phyloP scores from a whole-genome alignment of 179 eudicot species.

The Beta macrorhiza region DNA sequence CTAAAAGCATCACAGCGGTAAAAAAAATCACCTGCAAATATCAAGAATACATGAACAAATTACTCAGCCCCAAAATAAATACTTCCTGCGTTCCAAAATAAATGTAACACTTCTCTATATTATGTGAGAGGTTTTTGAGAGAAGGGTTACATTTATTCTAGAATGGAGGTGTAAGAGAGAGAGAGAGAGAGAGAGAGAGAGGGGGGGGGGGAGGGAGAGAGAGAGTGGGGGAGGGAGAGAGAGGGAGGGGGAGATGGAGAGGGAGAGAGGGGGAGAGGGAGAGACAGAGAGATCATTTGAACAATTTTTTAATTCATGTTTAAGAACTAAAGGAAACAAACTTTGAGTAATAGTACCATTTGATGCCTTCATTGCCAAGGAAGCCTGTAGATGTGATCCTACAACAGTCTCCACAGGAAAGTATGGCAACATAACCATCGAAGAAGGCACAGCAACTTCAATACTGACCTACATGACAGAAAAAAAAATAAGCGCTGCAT shows the following conservation, averaged over 20 bases:
- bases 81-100: no score
- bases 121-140: no score
- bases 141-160: no score
- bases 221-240: no score
- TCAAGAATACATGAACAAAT: slow-evolving; percentile 12
- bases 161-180: no score
- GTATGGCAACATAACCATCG: slow-evolving; percentile 67
- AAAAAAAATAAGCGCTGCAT: slow-evolving; percentile 5
- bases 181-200: no score
- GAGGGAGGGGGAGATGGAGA: no score
- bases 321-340: slow-evolving; percentile 3
- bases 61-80: background rate
- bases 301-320: background rate
- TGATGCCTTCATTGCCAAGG: slow-evolving; percentile 72
- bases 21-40: slow-evolving; percentile 59
- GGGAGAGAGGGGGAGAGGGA: no score
- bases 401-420: slow-evolving; percentile 82
- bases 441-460: slow-evolving; percentile 78
- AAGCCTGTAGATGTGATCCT: slow-evolving; percentile 74
- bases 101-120: no score
- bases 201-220: no score
- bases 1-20: slow-evolving; percentile 78
- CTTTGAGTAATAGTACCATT: slow-evolving; percentile 42
- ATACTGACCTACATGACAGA: slow-evolving; percentile 44
- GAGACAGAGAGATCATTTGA: background rate